phyloP scores from a whole-genome alignment of 768 basidiomycete species.

The Antrodiella citrinella region DNA sequence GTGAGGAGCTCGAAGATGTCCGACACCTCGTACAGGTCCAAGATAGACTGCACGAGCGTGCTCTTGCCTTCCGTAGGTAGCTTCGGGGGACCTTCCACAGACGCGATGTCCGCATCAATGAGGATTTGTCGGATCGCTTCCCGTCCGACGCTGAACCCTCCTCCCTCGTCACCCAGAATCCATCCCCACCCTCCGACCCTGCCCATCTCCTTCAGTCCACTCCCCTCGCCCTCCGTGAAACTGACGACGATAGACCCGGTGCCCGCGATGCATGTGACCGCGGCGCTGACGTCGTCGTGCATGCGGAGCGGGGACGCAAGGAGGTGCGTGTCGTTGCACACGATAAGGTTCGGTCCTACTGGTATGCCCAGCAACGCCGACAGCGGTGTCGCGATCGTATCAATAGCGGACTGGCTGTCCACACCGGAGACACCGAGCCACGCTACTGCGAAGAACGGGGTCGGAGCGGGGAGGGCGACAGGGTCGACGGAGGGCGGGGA shows the following conservation, averaged over 20 bases:
- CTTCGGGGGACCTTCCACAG: constrained; percentile 21
- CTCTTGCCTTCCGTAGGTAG: background rate
- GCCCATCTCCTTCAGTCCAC: constrained; percentile 50
- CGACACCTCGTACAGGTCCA: constrained; percentile 47
- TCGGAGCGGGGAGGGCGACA: constrained; percentile 27
- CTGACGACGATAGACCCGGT: constrained; percentile 75
- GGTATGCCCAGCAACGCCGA: constrained; percentile 54
- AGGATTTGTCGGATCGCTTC: constrained; percentile 67
- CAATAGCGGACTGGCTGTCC: constrained; percentile 60
- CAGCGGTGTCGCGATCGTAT: constrained; percentile 44
- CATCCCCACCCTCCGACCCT: constrained; percentile 79
- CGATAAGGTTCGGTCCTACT: constrained; percentile 41
- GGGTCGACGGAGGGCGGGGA: constrained; percentile 29
- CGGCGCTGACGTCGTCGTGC: constrained; percentile 48
- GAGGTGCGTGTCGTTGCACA: constrained; percentile 81
- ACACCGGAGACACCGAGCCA: constrained; percentile 85
- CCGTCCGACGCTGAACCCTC: constrained; percentile 73
- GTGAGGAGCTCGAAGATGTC: constrained; percentile 58
- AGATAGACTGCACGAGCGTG: constrained; percentile 37
- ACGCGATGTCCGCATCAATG: constrained; percentile 42
- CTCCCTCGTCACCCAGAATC: constrained; percentile 80
- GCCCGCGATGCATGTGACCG: constrained; percentile 70
- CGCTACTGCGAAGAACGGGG: constrained; percentile 48
- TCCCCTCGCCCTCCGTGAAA: constrained; percentile 38
- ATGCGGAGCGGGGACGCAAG: constrained; percentile 71